Base-by-base conservation (phyloP, 768 basidiomycete genomes). In the Leccinellum rugosiceps region DNA sequence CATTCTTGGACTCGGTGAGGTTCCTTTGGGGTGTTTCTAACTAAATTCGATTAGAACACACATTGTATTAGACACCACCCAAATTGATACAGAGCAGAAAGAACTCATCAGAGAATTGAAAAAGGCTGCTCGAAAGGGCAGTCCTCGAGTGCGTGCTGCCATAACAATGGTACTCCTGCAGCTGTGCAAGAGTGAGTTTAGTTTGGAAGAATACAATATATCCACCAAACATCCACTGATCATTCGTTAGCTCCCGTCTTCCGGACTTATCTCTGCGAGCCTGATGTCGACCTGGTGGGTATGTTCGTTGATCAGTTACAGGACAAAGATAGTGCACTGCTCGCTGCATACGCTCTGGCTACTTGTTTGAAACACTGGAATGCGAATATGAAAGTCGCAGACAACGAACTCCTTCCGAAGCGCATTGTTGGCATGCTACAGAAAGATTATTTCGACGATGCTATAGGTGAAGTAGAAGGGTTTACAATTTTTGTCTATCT, bases 361-460 rank as follows among this genome's bases (percentile, higher is more conserved):
- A 19, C n/a, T 4, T 41, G 41, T 41, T 41, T 41, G 10, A 41
- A 41, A 41, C n/a, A 41, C 2, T 53, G 1, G n/a, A 43, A 34
- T 38, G n/a, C 2, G 4, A 58, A 61, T 15, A 63, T 68, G 61
- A 34, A 52, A 13, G 23, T 68, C 21, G 53, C 45, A 38, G 17
- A 49, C 6, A 53, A 55, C 6, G 26, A 54, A 4, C 38, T 30
- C 21, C 48, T 63, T 46, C 45, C 21, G 13, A 25, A 46, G 15
- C 28, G 58, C 11, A 68, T 68, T 4, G 23, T 67, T 17, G 50
- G 51, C n/a, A 68, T 68, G 66, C 50, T 66, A 25, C 60, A 62
- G 28, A 31, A 55, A 11, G 61, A n/a, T n/a, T n/a, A n/a, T n/a
- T n/a, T n/a, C n/a, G n/a, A n/a, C n/a, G n/a, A 68, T 23, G 64